phyloP scores from a whole-genome alignment of 768 basidiomycete genomes.

The Boletus sp. region DNA sequence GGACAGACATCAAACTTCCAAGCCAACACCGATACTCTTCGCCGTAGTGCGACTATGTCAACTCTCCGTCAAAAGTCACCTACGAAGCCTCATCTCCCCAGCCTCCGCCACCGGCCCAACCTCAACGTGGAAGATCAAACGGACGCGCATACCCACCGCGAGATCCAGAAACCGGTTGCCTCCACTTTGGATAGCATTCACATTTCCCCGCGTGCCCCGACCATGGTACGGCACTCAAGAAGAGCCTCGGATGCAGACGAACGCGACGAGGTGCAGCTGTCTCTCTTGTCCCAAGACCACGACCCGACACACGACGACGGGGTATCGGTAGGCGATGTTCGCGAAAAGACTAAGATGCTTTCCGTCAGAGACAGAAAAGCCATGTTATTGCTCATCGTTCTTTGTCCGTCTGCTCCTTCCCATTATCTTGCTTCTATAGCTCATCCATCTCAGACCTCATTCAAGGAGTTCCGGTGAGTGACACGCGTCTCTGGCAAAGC shows the following conservation, averaged over 20 bases:
- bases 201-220: conserved; percentile 52
- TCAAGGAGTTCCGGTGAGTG: conserved; percentile 86
- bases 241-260: conserved; percentile 23
- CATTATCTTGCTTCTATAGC: conserved; percentile 8
- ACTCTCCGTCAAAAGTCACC: conserved; percentile 22
- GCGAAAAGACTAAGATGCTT: conserved; percentile 46
- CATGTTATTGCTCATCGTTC: conserved; percentile 78
- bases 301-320: conserved; percentile 42
- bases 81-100: conserved; percentile 24
- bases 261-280: conserved; percentile 60
- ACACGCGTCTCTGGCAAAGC: conserved; percentile 7
- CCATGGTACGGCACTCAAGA: conserved; percentile 36
- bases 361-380: conserved; percentile 77
- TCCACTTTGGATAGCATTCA: conserved; percentile 59
- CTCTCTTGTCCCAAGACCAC: conserved; percentile 51
- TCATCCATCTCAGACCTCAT: conserved; percentile 53
- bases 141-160: conserved; percentile 32
- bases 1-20: conserved; percentile 3
- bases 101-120: conserved; percentile 30
- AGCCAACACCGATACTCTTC: conserved; percentile 5
- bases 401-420: conserved; percentile 60
- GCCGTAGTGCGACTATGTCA: conserved; percentile 22
- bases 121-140: conserved; percentile 38
- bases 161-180: conserved; percentile 43
- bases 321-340: conserved; percentile 31